Percentiles rank a stretch among this genome's conserved stretches.
These are phyloP conservation scores for Tolypocladium cylindrosporum DNA, from an alignment of 2,329 filamentous ascomycete species.

Conservation along the genomic window DNA sequence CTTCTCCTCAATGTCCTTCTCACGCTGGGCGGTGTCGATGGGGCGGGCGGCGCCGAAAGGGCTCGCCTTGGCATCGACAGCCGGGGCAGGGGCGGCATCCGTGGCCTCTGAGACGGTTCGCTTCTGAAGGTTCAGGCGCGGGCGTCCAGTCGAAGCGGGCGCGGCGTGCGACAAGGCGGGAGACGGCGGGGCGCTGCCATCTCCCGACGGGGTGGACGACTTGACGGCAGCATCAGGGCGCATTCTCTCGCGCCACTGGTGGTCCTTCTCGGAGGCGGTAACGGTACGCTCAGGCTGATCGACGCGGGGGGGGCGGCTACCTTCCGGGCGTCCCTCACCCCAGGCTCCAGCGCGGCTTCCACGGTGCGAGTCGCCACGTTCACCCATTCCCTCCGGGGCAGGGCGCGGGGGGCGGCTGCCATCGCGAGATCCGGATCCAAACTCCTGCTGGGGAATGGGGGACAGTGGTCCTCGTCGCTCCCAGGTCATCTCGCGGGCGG, in stretches of 20 bases:
- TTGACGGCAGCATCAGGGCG: constrained; percentile 61
- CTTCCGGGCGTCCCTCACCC: constrained; percentile 68
- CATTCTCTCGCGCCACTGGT: constrained; percentile 88
- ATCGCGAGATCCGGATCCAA: constrained; percentile 39
- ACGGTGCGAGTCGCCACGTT: constrained; percentile 46
- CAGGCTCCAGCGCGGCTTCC: constrained; percentile 61
- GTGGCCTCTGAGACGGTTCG: constrained; percentile 73
- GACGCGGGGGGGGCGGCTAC: constrained; percentile 68
- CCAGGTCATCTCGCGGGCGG: constrained; percentile 74
- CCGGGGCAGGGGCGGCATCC: constrained; percentile 39
- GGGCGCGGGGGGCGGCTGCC: constrained; percentile 37
- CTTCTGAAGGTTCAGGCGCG: constrained; percentile 81
- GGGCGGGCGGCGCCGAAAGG: constrained; percentile 90
- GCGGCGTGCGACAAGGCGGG: constrained; percentile 49
- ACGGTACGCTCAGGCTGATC: constrained; percentile 62
- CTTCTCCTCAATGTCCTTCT: constrained; percentile 87
- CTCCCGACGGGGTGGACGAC: constrained; percentile 53
- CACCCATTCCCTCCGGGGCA: constrained; percentile 42
- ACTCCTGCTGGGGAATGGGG: constrained; percentile 48
- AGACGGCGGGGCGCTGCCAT: constrained; percentile 66
- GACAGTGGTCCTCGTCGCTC: constrained; percentile 89
- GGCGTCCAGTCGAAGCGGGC: constrained; percentile 50
- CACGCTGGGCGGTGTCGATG: constrained; percentile 83
- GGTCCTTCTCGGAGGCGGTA: constrained; percentile 86
- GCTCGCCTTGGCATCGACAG: constrained; percentile 70